Conservation (phyloP, 768 basidiomycete genomes). For the Imleria badia region DNA sequence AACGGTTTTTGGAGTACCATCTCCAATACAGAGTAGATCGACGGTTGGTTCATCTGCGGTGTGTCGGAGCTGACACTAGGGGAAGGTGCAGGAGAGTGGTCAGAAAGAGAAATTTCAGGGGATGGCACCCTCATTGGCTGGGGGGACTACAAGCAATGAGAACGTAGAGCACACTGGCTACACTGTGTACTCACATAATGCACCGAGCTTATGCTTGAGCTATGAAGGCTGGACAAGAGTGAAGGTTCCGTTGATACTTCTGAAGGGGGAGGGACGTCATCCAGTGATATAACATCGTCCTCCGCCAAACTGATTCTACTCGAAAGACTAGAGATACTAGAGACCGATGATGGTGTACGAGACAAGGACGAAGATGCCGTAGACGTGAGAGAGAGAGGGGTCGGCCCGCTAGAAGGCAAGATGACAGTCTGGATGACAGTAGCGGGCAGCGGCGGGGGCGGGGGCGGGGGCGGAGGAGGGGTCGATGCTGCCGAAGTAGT, state of each 20-base stretch:
- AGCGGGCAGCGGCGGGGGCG: slow-evolving; percentile 26
- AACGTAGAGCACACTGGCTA: background rate
- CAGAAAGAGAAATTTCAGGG: slow-evolving; percentile 25
- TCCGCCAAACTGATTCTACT: slow-evolving; percentile 36
- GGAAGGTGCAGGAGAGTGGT: slow-evolving; percentile 41
- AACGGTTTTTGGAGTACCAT: too few species aligned
- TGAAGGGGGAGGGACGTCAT: slow-evolving; percentile 17
- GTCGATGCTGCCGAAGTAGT: slow-evolving; percentile 23
- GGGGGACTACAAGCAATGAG: slow-evolving; percentile 24
- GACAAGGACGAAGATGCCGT: slow-evolving; percentile 30
- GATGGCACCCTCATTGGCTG: slow-evolving; percentile 33
- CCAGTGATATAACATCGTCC: slow-evolving; percentile 24
- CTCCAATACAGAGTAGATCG: slow-evolving; percentile 45
- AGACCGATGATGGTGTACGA: slow-evolving; percentile 39
- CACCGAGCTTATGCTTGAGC: slow-evolving; percentile 18
- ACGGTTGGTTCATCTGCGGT: slow-evolving; percentile 47
- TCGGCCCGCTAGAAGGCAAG: slow-evolving; percentile 35
- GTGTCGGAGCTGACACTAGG: slow-evolving; percentile 51
- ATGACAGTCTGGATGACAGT: slow-evolving; percentile 17
- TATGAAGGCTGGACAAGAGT: slow-evolving; percentile 47
- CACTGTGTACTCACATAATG: slow-evolving; percentile 37
- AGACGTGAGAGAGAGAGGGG: slow-evolving; percentile 32
- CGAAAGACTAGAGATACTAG: slow-evolving; percentile 46
- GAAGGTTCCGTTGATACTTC: slow-evolving; percentile 58
- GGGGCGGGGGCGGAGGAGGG: background rate